A percentile compares a stretch with the other conserved stretches of the same genome.
Conservation (phyloP, 805 yeast genomes). For the Wickerhamiella sorbophila region DNA sequence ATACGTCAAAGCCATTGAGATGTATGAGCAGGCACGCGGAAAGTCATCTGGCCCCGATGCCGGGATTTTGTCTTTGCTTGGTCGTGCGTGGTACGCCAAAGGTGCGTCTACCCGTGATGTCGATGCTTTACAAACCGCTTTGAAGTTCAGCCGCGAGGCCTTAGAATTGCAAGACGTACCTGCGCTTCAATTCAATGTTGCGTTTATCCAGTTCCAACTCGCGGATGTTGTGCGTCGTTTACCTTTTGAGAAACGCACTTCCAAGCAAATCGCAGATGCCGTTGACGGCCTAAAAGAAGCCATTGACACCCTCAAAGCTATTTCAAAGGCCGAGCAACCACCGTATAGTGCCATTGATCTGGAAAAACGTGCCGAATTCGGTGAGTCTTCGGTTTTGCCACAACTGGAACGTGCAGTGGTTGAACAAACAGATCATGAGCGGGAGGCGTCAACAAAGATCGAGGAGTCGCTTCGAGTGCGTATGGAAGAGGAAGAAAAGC, state of each 20-base stretch:
- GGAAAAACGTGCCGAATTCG: slow-evolving; percentile 75
- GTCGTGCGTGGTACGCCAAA: slow-evolving; percentile 78
- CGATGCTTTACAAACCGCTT: slow-evolving; percentile 44
- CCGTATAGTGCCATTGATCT: slow-evolving; percentile 72
- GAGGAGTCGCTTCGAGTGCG: slow-evolving; percentile 57
- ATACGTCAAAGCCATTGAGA: slow-evolving; percentile 71
- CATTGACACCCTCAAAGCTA: slow-evolving; percentile 39
- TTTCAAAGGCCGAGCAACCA: slow-evolving; percentile 46
- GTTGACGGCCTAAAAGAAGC: slow-evolving; percentile 47
- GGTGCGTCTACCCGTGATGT: slow-evolving; percentile 54
- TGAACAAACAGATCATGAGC: slow-evolving; percentile 59
- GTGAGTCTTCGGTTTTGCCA: slow-evolving; percentile 55
- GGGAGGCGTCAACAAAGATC: slow-evolving; percentile 41
- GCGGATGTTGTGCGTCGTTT: slow-evolving; percentile 68
- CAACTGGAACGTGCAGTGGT: slow-evolving; percentile 56
- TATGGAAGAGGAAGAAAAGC: slow-evolving; percentile 38
- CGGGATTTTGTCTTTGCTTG: slow-evolving; percentile 48
- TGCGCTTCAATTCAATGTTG: slow-evolving; percentile 58
- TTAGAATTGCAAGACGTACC: slow-evolving; percentile 29
- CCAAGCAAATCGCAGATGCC: slow-evolving; percentile 46
- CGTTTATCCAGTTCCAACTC: slow-evolving; percentile 70
- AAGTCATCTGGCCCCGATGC: slow-evolving; percentile 49
- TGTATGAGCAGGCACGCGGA: slow-evolving; percentile 65
- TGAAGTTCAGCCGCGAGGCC: slow-evolving; percentile 50
- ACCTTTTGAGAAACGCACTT: slow-evolving; percentile 41